Conservation (phyloP, 495 filamentous ascomycete genomes). For the Aspergillus conjunctus region DNA sequence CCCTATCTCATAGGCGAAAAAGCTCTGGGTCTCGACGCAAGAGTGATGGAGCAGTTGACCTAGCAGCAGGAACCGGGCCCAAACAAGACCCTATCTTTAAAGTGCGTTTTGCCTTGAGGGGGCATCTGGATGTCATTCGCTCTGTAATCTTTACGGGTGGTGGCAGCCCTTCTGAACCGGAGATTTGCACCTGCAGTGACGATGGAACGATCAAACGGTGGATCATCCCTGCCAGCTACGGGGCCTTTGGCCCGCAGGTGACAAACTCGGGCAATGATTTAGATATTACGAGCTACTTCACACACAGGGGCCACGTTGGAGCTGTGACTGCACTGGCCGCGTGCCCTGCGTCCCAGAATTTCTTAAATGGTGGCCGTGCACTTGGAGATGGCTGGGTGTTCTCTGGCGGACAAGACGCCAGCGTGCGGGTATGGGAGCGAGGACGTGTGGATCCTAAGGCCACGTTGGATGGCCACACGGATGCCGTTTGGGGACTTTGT, state of each 20-base stretch:
- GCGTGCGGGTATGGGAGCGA: slow-evolving; percentile 91
- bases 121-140: slow-evolving; percentile 90
- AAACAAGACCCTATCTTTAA: slow-evolving; percentile 77
- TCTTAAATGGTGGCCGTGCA: slow-evolving; percentile 82
- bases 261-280: slow-evolving; percentile 66
- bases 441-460: slow-evolving; percentile 94
- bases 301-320: slow-evolving; percentile 88
- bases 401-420: slow-evolving; percentile 92
- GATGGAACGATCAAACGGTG: slow-evolving; percentile 95
- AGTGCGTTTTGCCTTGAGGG: slow-evolving; percentile 86
- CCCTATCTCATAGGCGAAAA: slow-evolving; percentile 75
- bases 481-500: slow-evolving; percentile 94
- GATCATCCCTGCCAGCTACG: slow-evolving; percentile 83
- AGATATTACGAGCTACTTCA: slow-evolving; percentile 90
- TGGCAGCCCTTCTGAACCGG: slow-evolving; percentile 89
- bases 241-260: slow-evolving; percentile 56
- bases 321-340: slow-evolving; percentile 86
- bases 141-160: slow-evolving; percentile 95
- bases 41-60: slow-evolving; percentile 55
- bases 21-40: slow-evolving; percentile 71
- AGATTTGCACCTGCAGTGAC: slow-evolving; percentile 95
- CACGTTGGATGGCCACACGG: slow-evolving; percentile 90
- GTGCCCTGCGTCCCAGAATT: slow-evolving; percentile 80
- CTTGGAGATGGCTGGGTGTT: slow-evolving; percentile 96
- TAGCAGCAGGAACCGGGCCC: slow-evolving; percentile 34